Percentiles rank a stretch among this genome's conserved stretches.
Conservation (phyloP, 345 rosid genomes). For the Salix viminalis region DNA sequence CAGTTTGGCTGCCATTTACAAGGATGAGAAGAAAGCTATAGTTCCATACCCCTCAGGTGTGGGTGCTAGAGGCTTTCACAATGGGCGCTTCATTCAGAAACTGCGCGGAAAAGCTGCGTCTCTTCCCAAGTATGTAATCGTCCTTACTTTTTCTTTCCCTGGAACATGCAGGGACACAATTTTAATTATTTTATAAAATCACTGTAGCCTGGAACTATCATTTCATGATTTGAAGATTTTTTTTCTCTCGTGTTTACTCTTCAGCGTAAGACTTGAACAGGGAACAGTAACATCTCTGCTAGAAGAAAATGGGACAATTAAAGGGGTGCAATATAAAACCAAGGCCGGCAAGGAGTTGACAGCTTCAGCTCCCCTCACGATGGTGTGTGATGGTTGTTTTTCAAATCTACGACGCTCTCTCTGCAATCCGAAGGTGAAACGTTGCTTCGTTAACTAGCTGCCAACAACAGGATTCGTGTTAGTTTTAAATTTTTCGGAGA, state of each 20-base stretch:
- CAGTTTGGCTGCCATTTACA: constrained; percentile 46
- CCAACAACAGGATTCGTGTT: no score
- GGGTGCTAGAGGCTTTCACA: constrained; percentile 56
- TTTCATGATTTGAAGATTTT: not conserved
- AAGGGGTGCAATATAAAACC: constrained; percentile 70
- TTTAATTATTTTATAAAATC: not conserved
- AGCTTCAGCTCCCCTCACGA: constrained; percentile 61
- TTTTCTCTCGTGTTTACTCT: not conserved
- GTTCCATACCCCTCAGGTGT: constrained; percentile 40
- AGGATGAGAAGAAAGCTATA: constrained; percentile 37
- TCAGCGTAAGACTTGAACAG: constrained; percentile 65
- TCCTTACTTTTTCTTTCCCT: not conserved
- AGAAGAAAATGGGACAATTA: constrained; percentile 61
- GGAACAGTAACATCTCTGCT: constrained; percentile 68
- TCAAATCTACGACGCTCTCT: constrained; percentile 76
- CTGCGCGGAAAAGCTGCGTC: constrained; percentile 50
- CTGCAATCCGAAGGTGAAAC: constrained; percentile 17
- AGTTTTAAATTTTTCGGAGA: no score
- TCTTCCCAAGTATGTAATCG: constrained; percentile 35
- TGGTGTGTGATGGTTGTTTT: constrained; percentile 80
- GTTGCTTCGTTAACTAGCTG: no score
- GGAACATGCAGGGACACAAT: no score
- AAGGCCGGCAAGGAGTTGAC: constrained; percentile 48
- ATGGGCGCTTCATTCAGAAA: constrained; percentile 54
- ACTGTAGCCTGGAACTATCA: not conserved